Conservation (phyloP, 2,329 filamentous ascomycete genomes). For the Beauveria rudraprayagi region DNA sequence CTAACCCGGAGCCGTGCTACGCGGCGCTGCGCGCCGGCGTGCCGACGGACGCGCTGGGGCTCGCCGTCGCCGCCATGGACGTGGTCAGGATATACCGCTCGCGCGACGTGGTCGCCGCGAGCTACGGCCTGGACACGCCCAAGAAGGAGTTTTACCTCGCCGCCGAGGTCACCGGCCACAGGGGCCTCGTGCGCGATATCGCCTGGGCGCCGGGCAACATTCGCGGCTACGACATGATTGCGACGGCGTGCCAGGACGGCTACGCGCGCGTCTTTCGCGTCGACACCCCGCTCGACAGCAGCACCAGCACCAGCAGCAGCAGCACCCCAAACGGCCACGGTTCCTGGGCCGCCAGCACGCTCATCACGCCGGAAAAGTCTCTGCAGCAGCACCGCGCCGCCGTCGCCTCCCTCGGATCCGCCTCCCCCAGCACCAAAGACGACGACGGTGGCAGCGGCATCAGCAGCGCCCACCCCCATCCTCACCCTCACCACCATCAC, state of each 20-base stretch:
- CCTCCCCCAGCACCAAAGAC: constrained; percentile 13
- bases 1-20: constrained; percentile 75
- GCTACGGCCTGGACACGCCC: constrained; percentile 44
- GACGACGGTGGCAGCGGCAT: too few species aligned
- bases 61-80: constrained; percentile 83
- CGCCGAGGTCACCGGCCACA: constrained; percentile 64
- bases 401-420: neutral
- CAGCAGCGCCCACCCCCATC: too few species aligned
- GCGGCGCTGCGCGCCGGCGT: constrained; percentile 73
- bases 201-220: constrained; percentile 91
- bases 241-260: constrained; percentile 89
- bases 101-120: constrained; percentile 45
- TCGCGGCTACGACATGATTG: constrained; percentile 80
- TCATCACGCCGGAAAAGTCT: constrained; percentile 29
- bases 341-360: constrained; percentile 39
- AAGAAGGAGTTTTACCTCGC: constrained; percentile 80
- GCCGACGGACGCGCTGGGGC: constrained; percentile 64
- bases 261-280: constrained; percentile 82
- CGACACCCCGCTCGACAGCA: constrained; percentile 47
- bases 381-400: constrained; percentile 14
- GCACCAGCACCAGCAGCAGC: constrained; percentile 18
- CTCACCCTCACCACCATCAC: constrained; percentile 18
- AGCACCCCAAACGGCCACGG: too few species aligned
- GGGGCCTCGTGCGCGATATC: constrained; percentile 74
- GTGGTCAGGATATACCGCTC: constrained; percentile 78